Percentiles rank a stretch among this genome's conserved stretches.
phyloP scores from a whole-genome alignment of 768 basidiomycete species.

The Rhizopogon vesiculosus region DNA sequence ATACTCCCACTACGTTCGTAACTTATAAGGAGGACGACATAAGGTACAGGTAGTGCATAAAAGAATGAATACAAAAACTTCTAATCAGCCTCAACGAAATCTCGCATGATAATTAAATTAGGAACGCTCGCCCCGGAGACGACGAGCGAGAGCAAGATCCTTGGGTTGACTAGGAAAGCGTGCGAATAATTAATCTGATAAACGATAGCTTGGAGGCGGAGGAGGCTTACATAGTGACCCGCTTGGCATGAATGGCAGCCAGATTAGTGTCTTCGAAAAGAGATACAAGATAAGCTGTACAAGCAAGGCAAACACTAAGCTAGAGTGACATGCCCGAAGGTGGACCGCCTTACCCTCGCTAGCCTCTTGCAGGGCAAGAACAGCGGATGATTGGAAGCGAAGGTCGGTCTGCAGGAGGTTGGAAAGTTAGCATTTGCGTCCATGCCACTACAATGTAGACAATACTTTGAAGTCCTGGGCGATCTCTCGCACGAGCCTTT shows the following conservation, averaged over 20 bases:
- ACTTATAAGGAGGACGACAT: too few species aligned
- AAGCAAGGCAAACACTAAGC: conserved; percentile 12
- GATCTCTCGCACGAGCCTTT: conserved; percentile 81
- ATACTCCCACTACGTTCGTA: too few species aligned
- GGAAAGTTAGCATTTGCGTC: neutral
- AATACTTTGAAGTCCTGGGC: conserved; percentile 82
- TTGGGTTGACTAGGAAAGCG: conserved; percentile 56
- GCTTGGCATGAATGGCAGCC: conserved; percentile 78
- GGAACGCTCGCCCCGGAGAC: conserved; percentile 69
- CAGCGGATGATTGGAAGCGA: conserved; percentile 84
- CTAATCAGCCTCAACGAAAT: too few species aligned
- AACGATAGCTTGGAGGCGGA: neutral
- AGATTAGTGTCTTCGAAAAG: conserved; percentile 75
- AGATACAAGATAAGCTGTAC: conserved; percentile 55
- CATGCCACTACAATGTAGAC: conserved; percentile 7
- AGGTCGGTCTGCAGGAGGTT: conserved; percentile 50
- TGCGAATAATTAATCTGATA: conserved; percentile 6
- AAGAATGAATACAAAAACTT: too few species aligned
- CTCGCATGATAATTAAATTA: conserved; percentile 17
- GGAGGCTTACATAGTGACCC: conserved; percentile 57
- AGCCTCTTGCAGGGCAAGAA: conserved; percentile 79
- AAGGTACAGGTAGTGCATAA: too few species aligned
- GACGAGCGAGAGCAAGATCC: conserved; percentile 70
- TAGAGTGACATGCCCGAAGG: too few species aligned
- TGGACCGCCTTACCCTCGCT: conserved; percentile 42